These are phyloP conservation scores for Sextonia rubra DNA, from an alignment of 164 flowering plant species.

Conservation along the genomic window DNA sequence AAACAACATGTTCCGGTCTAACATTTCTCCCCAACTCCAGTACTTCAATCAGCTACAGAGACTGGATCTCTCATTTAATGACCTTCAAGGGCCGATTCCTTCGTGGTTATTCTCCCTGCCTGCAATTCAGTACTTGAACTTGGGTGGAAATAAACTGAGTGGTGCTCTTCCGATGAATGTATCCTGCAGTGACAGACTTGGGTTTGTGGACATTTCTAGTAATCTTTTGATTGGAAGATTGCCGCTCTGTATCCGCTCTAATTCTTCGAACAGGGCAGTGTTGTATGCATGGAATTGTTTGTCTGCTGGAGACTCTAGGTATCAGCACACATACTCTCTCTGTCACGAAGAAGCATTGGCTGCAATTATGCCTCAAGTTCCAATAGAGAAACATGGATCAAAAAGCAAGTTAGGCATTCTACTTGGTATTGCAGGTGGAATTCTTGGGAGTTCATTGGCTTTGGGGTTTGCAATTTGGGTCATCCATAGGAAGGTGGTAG, in stretches of 20 bases:
- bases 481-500: constrained; percentile 25
- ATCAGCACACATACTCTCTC: constrained; percentile 47
- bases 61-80: constrained; percentile 57
- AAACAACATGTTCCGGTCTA: constrained; percentile 55
- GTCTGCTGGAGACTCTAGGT: constrained; percentile 26
- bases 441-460: constrained; percentile 24
- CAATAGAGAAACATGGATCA: constrained; percentile 23
- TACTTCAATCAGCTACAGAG: constrained; percentile 34
- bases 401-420: constrained; percentile 42
- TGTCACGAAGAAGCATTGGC: constrained; percentile 73
- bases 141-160: constrained; percentile 53
- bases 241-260: constrained; percentile 53
- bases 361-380: constrained; percentile 42
- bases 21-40: constrained; percentile 37
- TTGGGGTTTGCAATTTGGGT: constrained; percentile 32
- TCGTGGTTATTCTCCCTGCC: constrained; percentile 51
- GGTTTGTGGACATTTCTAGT: constrained; percentile 60
- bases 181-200: constrained; percentile 42
- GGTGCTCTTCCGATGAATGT: constrained; percentile 41
- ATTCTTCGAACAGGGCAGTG: constrained; percentile 36
- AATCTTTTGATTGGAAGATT: constrained; percentile 60
- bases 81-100: constrained; percentile 55
- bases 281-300: constrained; percentile 61
- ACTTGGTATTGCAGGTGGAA: constrained; percentile 52
- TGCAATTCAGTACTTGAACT: constrained; percentile 45